These are phyloP conservation scores for Sordariomycetes sp. DNA, from an alignment of 2,329 filamentous ascomycete genomes.

Conservation along the genomic window DNA sequence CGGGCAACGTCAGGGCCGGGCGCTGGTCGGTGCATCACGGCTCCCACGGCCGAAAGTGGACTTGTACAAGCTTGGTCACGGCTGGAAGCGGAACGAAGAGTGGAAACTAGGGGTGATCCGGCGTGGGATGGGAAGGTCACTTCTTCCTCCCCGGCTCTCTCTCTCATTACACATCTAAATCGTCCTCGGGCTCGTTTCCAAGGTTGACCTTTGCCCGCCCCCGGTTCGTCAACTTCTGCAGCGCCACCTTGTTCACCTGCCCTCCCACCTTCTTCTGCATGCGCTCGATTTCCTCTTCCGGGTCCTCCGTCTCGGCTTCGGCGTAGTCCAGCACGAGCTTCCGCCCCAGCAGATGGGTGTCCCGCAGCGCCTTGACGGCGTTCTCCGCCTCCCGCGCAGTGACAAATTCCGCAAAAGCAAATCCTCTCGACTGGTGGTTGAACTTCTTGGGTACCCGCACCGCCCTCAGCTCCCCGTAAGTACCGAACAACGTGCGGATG, in stretches of 20 bases:
- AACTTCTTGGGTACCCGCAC: constrained; percentile 94
- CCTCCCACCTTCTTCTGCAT: constrained; percentile 93
- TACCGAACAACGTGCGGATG: constrained; percentile 68
- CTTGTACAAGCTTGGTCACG: neutral
- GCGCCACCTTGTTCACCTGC: constrained; percentile 79
- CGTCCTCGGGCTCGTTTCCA: constrained; percentile 54
- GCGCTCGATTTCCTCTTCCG: constrained; percentile 90
- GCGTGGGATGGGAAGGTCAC: neutral
- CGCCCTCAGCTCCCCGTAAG: constrained; percentile 84
- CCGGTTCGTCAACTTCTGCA: constrained; percentile 75
- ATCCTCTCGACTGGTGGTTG: constrained; percentile 76
- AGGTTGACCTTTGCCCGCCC: constrained; percentile 84
- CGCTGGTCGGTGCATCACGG: neutral
- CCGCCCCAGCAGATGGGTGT: constrained; percentile 86
- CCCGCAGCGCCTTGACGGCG: constrained; percentile 78
- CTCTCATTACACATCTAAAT: constrained; percentile 4
- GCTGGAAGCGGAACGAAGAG: neutral
- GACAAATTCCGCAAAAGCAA: constrained; percentile 93
- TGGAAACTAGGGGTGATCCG: neutral
- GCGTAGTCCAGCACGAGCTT: constrained; percentile 86
- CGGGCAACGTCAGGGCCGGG: neutral
- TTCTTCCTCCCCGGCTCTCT: neutral
- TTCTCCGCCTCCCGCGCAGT: constrained; percentile 81
- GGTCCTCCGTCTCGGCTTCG: constrained; percentile 74
- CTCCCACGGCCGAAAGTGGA: neutral